A percentile compares a stretch with the other conserved stretches of the same genome.
Evolutionary conservation across 352 stramenopile genomes (phyloP).

Genomic region (Phytophthora colocasiae): DNA sequence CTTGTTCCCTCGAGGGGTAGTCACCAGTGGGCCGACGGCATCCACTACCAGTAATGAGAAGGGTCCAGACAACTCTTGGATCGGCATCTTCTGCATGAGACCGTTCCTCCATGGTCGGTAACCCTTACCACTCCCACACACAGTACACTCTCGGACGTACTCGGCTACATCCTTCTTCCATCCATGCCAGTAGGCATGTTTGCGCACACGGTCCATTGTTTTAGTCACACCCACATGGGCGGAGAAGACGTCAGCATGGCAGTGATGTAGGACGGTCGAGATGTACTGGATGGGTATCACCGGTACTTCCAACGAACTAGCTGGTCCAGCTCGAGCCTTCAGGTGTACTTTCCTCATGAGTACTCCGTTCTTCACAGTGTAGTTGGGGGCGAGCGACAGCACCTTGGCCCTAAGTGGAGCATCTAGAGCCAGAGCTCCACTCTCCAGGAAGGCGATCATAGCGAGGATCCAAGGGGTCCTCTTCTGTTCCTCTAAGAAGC

Average conservation of each 20-base stretch:
- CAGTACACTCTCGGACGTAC: neutral
- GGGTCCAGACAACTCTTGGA: too few relatives aligned
- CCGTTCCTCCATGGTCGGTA: slow-evolving; percentile 1
- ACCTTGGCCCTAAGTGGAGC: neutral
- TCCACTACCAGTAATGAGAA: slow-evolving; percentile 10
- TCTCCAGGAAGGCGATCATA: neutral
- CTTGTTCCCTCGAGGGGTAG: neutral
- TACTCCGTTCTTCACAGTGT: neutral
- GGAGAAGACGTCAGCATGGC: neutral
- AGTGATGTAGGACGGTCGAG: neutral
- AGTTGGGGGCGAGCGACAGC: neutral
- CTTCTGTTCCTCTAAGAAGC: neutral
- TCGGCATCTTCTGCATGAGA: too few relatives aligned
- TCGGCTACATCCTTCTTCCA: neutral
- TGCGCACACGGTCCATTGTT: too few relatives aligned
- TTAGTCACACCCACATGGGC: neutral
- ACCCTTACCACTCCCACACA: neutral
- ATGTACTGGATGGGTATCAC: neutral
- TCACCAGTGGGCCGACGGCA: neutral
- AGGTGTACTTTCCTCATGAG: neutral
- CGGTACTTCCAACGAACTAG: neutral
- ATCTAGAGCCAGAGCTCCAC: too few relatives aligned
- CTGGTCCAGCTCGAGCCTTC: neutral
- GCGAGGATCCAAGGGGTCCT: neutral
- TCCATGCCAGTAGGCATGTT: too few relatives aligned